phyloP scores from a whole-genome alignment of 2,329 filamentous ascomycete species.

The Aphanoascus verrucosus region DNA sequence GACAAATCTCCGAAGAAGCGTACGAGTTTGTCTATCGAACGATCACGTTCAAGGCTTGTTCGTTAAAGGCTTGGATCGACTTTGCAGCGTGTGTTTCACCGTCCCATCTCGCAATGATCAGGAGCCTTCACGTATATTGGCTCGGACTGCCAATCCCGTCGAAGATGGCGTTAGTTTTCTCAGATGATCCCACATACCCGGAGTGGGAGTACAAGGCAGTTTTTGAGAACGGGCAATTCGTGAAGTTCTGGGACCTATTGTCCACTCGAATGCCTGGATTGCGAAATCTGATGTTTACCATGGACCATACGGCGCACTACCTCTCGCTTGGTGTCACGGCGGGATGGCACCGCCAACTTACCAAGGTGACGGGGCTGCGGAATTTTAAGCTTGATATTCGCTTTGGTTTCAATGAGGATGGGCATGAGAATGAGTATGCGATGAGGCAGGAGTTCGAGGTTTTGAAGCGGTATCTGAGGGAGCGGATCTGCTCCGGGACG shows the following conservation, averaged over 20 bases:
- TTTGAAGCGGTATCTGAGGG: constrained; percentile 7
- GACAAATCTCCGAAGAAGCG: constrained; percentile 28
- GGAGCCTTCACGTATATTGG: constrained; percentile 5
- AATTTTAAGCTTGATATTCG: constrained; percentile 6
- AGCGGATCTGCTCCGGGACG: background rate
- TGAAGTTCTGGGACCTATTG: constrained; percentile 11
- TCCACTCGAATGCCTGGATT: constrained; percentile 6
- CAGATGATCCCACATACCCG: constrained; percentile 2
- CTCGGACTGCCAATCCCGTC: constrained; percentile 5
- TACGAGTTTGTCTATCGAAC: constrained; percentile 23
- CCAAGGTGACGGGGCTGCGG: constrained; percentile 9
- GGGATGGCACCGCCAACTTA: constrained; percentile 8
- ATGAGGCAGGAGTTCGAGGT: constrained; percentile 5
- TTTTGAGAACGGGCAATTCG: constrained; percentile 7
- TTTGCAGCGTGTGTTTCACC: constrained; percentile 22
- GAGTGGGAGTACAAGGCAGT: constrained; percentile 12
- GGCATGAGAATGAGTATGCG: background rate
- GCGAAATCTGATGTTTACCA: constrained; percentile 10
- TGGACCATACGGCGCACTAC: constrained; percentile 12
- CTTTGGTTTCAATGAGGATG: background rate
- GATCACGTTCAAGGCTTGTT: constrained; percentile 28
- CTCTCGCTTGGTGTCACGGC: constrained; percentile 10
- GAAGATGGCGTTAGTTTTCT: constrained; percentile 6
- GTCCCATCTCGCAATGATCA: constrained; percentile 13
- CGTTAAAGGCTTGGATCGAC: constrained; percentile 29